phyloP scores from a whole-genome alignment of 2,329 filamentous ascomycete genomes.

The Corynespora cassiicola region DNA sequence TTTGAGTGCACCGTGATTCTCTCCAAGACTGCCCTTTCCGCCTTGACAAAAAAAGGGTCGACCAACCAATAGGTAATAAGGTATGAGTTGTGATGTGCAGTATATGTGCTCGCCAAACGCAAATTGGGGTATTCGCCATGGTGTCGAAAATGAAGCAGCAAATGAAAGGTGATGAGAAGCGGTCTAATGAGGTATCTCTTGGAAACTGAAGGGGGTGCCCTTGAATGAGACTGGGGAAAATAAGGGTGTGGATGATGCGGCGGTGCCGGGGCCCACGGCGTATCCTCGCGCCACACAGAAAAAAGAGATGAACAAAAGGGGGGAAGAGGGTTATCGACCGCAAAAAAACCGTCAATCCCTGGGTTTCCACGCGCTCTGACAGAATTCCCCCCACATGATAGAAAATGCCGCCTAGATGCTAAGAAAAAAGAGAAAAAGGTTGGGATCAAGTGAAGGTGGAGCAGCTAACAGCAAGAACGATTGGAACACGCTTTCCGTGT shows the following conservation, averaged over 20 bases:
- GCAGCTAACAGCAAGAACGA: constrained; percentile 23
- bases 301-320: no score
- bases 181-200: constrained; percentile 42
- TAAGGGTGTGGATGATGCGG: no score
- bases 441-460: constrained; percentile 15
- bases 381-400: no score
- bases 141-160: constrained; percentile 24
- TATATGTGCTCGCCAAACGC: constrained; percentile 40
- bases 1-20: no score
- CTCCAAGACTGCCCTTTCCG: background rate
- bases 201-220: constrained; percentile 23
- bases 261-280: no score
- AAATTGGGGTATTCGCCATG: constrained; percentile 44
- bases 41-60: constrained; percentile 3
- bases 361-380: no score
- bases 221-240: constrained; percentile 26
- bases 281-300: no score
- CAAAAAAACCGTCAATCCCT: no score
- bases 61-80: constrained; percentile 8
- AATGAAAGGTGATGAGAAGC: constrained; percentile 24
- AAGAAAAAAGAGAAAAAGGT: constrained; percentile 17
- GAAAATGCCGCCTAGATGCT: constrained; percentile 33
- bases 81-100: constrained; percentile 4
- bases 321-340: no score
- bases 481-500: constrained; percentile 26